phyloP scores from a whole-genome alignment of 352 stramenopile genomes.

The Phytopythium sindhum region DNA sequence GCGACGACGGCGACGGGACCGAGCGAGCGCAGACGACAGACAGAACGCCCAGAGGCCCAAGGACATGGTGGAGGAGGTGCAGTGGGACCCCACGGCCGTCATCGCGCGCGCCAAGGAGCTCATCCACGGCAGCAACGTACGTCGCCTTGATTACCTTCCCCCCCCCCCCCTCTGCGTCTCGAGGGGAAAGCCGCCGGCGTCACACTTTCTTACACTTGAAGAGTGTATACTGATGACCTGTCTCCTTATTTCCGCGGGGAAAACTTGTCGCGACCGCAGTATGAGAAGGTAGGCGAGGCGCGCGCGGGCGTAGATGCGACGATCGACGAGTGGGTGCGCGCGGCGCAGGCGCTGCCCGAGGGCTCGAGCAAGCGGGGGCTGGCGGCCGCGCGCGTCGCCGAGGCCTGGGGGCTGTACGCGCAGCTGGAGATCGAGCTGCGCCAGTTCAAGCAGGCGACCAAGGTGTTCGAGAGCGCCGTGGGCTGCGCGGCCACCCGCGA shows the following conservation, averaged over 20 bases:
- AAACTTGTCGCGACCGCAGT: constrained; percentile 23
- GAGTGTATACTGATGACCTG: neutral
- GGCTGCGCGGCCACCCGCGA: constrained; percentile 40
- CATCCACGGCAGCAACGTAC: constrained; percentile 75
- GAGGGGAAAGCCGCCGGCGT: neutral
- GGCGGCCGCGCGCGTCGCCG: constrained; percentile 31
- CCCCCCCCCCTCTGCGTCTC: neutral
- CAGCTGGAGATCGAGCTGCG: constrained; percentile 73
- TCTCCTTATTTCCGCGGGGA: neutral
- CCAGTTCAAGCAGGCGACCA: constrained; percentile 84
- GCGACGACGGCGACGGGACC: neutral
- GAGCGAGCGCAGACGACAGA: neutral
- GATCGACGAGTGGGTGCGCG: constrained; percentile 39
- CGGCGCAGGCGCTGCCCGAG: constrained; percentile 12
- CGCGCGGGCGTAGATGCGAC: constrained; percentile 46
- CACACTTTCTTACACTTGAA: neutral
- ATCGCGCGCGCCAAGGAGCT: constrained; percentile 62
- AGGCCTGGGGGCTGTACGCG: constrained; percentile 57
- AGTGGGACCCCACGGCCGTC: constrained; percentile 49
- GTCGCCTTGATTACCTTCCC: too few species aligned
- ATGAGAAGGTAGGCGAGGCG: constrained; percentile 64
- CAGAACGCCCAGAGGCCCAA: neutral
- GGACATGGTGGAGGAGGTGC: constrained; percentile 7
- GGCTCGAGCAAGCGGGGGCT: constrained; percentile 6
- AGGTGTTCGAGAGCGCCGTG: constrained; percentile 66